phyloP scores from a whole-genome alignment of 2,329 filamentous ascomycete species.

The Ophiostoma himal-ulmi region DNA sequence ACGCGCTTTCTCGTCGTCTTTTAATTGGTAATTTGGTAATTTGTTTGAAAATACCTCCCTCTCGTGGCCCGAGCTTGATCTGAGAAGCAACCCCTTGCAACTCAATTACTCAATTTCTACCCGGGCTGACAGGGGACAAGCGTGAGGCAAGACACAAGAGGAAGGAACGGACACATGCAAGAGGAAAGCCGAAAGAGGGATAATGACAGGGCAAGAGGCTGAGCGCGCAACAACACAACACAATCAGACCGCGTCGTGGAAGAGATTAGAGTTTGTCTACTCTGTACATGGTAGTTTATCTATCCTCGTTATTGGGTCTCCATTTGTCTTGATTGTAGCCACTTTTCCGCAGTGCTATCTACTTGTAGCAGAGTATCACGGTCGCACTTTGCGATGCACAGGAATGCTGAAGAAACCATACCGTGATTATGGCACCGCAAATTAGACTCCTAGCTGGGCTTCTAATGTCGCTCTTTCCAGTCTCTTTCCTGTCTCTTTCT shows the following conservation, averaged over 20 bases:
- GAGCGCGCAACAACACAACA: conserved; percentile 7
- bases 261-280: not conserved
- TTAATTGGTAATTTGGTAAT: conserved; percentile 5
- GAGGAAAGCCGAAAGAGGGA: not conserved
- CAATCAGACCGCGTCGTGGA: not conserved
- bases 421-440: not conserved
- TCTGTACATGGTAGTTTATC: not conserved
- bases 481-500: not conserved
- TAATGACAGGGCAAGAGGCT: conserved; percentile 9
- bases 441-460: not conserved
- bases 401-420: conserved; percentile 1
- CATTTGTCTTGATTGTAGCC: not conserved
- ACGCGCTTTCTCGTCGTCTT: not conserved
- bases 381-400: not conserved
- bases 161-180: not conserved
- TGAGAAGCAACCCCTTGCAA: conserved; percentile 8
- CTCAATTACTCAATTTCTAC: conserved; percentile 2
- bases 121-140: conserved; percentile 3
- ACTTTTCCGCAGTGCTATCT: not conserved
- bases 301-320: not conserved
- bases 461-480: not conserved
- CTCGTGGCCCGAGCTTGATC: conserved; percentile 7
- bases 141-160: conserved; percentile 5
- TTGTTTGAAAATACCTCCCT: conserved; percentile 6
- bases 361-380: not conserved